A percentile compares a stretch with the other conserved stretches of the same genome.
Conservation (phyloP, 2,329 filamentous ascomycete species). For the Fusarium chlamydosporum region DNA sequence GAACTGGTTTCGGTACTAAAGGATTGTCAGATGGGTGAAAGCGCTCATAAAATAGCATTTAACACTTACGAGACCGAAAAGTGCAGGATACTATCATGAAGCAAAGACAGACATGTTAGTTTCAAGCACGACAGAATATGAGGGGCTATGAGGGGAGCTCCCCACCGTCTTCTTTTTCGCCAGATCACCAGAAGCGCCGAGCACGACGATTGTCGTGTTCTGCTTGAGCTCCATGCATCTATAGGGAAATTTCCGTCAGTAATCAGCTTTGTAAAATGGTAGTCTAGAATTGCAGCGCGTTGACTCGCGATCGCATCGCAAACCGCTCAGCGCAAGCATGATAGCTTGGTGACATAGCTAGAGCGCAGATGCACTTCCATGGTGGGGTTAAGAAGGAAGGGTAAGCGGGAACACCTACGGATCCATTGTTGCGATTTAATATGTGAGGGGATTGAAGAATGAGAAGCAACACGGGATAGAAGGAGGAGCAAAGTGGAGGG, state of each 20-base stretch:
- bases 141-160: slow-evolving; percentile 35
- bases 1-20: slow-evolving; percentile 97
- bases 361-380: slow-evolving; percentile 29
- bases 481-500: slow-evolving; percentile 29
- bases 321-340: slow-evolving; percentile 39
- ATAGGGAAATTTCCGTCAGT: slow-evolving; percentile 32
- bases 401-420: slow-evolving; percentile 45
- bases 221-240: slow-evolving; percentile 93
- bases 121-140: slow-evolving; percentile 17
- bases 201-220: slow-evolving; percentile 95
- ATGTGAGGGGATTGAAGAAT: slow-evolving; percentile 25
- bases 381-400: slow-evolving; percentile 46
- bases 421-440: slow-evolving; percentile 47
- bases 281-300: slow-evolving; percentile 7
- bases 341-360: slow-evolving; percentile 30
- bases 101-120: slow-evolving; percentile 46
- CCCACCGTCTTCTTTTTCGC: slow-evolving; percentile 99
- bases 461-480: slow-evolving; percentile 19
- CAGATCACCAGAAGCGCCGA: slow-evolving; percentile 96
- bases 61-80: slow-evolving; percentile 92
- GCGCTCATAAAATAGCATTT: neutral
- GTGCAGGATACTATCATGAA: slow-evolving; percentile 83
- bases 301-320: slow-evolving; percentile 30
- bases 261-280: slow-evolving; percentile 6
- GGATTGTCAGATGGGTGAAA: slow-evolving; percentile 24